phyloP scores from a whole-genome alignment of 2,329 filamentous ascomycete genomes.

The Epichloe festucae region DNA sequence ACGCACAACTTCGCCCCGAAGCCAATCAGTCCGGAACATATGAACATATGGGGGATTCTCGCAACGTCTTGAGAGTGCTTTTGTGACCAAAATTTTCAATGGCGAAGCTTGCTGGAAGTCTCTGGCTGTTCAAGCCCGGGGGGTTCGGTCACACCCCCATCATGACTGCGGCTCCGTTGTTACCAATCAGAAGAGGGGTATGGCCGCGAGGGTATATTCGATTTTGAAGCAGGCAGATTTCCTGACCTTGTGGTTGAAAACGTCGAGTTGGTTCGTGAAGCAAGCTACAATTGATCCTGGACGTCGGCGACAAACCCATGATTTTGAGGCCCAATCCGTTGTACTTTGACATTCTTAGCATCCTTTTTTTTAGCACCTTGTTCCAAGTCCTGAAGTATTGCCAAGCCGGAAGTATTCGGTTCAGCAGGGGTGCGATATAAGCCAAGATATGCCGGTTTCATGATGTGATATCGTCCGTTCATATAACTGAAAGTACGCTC shows the following conservation, averaged over 20 bases:
- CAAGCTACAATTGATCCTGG: no score
- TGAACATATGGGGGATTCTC: neutral
- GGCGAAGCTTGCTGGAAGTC: constrained; percentile 23
- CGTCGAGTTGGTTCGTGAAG: no score
- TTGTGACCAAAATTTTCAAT: constrained; percentile 26
- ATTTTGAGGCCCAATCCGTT: no score
- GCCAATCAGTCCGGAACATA: neutral
- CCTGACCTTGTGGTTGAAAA: neutral
- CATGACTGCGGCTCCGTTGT: constrained; percentile 26
- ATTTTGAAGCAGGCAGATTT: neutral
- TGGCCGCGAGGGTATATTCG: neutral
- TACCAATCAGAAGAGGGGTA: constrained; percentile 23
- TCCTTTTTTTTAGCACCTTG: no score
- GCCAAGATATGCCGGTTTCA: no score
- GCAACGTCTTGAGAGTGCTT: constrained; percentile 13
- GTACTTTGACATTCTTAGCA: no score
- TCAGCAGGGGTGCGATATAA: no score
- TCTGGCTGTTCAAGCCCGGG: constrained; percentile 24
- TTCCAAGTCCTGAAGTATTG: no score
- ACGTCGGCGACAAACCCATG: no score
- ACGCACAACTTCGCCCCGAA: neutral
- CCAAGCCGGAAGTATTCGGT: no score
- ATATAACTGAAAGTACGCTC: no score
- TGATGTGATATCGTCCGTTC: no score
- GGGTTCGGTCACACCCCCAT: constrained; percentile 33